Base-by-base conservation (phyloP, 2,329 filamentous ascomycete genomes). In the Rasamsonia emersonii region DNA sequence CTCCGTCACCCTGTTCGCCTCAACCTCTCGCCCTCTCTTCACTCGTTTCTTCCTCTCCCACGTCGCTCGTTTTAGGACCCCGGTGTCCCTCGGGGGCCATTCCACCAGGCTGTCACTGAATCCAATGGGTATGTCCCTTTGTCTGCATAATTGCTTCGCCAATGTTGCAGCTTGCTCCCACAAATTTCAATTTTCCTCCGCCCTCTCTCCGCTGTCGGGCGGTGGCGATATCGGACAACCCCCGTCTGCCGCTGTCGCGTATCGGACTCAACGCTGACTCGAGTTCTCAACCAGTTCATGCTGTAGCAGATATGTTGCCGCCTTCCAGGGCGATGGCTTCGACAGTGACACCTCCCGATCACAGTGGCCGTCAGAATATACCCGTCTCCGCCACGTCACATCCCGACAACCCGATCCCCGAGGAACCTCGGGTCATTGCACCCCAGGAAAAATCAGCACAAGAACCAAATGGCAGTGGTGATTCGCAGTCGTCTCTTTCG, bases 401-500 rank as follows among this genome's bases (percentile, higher is more conserved):
- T 38, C 64, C 65, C 9, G 50, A 60, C 30, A 61, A 68, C 41
- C 64, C 64, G 9, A 56, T 68, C 32, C 65, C 65, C 4, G 60
- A 67, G 51, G 65, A 68, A 42, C 65, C 64, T 32, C 51, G 46
- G 13, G 47, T 47, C 4, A 51, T 59, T 10, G 52, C 54, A 26
- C 54, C 56, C 8, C 41, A 61, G 9, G 56, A 54, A 16, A 45
- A 59, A n/a, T 52, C 56, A 9, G 51, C 54, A 18, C 46, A 42
- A 11, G 48, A 44, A 23, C 50, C 54, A 38, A 51, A 47, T 35
- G 43, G 46, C 13, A 53, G 49, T 6, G 45, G 42, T 3, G 36
- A 40, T 5, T 49, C 54, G 4, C 38, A 45, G 10, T 51, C 50
- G 5, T 56, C 55, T 9, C 46, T 48, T 33, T 49, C 46, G 18